Percentiles rank a stretch among this genome's conserved stretches.
phyloP scores from a whole-genome alignment of 345 rosid species.

The Rhodamnia argentea region DNA sequence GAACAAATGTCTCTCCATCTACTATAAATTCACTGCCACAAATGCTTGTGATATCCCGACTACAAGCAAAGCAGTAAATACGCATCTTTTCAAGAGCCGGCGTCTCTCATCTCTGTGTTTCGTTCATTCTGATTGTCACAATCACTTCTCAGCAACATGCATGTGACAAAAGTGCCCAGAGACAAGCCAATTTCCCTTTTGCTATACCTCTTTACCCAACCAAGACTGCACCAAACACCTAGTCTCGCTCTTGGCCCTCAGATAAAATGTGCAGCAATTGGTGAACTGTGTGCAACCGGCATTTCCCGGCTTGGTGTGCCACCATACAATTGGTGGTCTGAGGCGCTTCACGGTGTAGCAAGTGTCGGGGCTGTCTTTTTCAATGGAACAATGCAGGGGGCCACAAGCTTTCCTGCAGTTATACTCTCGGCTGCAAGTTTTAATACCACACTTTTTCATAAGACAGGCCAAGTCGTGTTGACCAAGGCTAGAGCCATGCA shows the following conservation, averaged over 20 bases:
- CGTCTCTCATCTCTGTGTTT: slow-evolving; percentile 1
- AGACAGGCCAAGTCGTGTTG: slow-evolving; percentile 31
- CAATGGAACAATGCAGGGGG: slow-evolving; percentile 14
- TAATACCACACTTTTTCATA: slow-evolving; percentile 21
- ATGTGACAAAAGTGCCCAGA: slow-evolving; percentile 21
- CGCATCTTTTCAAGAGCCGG: neutral
- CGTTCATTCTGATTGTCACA: slow-evolving; percentile 3
- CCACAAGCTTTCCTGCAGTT: slow-evolving; percentile 30
- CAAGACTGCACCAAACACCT: slow-evolving; percentile 18
- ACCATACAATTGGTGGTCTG: slow-evolving; percentile 28
- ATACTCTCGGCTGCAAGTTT: slow-evolving; percentile 25
- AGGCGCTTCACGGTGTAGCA: slow-evolving; percentile 42
- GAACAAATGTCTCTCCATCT: neutral
- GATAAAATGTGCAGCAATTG: slow-evolving; percentile 21
- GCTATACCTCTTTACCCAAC: slow-evolving; percentile 16
- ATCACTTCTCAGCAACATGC: slow-evolving; percentile 19
- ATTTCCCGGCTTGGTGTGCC: slow-evolving; percentile 20
- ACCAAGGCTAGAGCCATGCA: slow-evolving; percentile 39
- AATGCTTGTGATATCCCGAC: neutral
- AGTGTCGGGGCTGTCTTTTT: slow-evolving; percentile 16
- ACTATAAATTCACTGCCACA: neutral
- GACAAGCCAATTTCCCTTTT: slow-evolving; percentile 18
- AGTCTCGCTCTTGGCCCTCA: slow-evolving; percentile 16
- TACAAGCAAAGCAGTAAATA: neutral
- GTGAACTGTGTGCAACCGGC: slow-evolving; percentile 9